Evolutionary conservation across 495 filamentous ascomycete genomes (phyloP), one percentile per base, ranked within the genome.

Genomic region (Trichoderma virens): DNA sequence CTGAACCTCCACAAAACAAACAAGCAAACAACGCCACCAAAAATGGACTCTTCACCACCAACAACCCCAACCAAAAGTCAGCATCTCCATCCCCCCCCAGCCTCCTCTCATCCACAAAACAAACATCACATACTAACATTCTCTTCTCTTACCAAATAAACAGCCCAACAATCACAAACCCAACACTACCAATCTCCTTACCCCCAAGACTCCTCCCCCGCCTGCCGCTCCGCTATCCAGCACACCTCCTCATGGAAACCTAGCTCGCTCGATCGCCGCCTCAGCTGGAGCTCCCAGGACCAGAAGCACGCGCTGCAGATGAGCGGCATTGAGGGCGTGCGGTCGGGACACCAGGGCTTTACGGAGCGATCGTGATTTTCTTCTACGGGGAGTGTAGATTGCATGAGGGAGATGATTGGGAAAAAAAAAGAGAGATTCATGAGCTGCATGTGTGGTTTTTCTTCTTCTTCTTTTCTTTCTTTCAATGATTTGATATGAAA

Each of bases 201-300:
- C 59, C 59, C 59, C 31, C 28, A 61, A 9, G 20, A 20, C 59
- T 9, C 27, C 45, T 64, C 62, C 28, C 67, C 71, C 45, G 72
- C 75, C 20, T 71, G 73, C 28, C 60, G 65, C 25, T 69, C 72
- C 25, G 77, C 77, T 65, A 79, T 79, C 70, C 65, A 61, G 41
- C 62, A 54, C 60, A 77, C 75, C 0, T 64, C 62, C 6, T 66
- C 68, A 16, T 84, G 81, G 81, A 70, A 75, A 65, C 82, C 82
- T 25, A 66, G 65, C 14, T 56, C 51, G 51, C 61, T 79, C 27
- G 69, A 74, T 41, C 73, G 79, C 34, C 71, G 67, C 31, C 76
- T 79, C 66, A 82, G 79, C 67, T 84, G 74, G 70, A 72, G 72
- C 56, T 62, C 67, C 23, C 74, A 84, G 66, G 81, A 83, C 68